These are phyloP conservation scores for Carex sylvatica DNA, from an alignment of 202 grass and related monocot genomes.

Conservation along the genomic window DNA sequence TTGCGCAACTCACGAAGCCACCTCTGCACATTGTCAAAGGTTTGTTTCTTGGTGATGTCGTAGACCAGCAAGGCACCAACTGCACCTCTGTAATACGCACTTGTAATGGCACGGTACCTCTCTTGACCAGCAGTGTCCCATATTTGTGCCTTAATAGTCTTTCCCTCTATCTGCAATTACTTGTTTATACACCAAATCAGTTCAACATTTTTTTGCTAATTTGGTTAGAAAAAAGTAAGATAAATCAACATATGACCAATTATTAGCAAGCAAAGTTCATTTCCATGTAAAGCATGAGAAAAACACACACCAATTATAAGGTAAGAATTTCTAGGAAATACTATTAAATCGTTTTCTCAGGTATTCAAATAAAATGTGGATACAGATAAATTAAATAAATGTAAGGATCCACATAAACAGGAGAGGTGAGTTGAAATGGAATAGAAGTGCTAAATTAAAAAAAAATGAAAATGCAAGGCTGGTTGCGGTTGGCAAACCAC, in stretches of 20 bases:
- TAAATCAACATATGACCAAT: neutral
- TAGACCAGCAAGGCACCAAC: conserved; percentile 81
- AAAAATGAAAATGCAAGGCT: conserved; percentile 14
- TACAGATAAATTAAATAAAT: neutral
- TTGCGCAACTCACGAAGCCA: conserved; percentile 76
- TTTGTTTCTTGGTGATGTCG: conserved; percentile 75
- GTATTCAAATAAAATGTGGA: neutral
- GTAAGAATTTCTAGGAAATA: neutral
- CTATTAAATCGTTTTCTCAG: neutral
- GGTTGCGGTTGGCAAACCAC: conserved; percentile 22
- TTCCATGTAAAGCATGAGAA: neutral
- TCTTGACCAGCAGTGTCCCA: conserved; percentile 86
- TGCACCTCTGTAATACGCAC: conserved; percentile 66
- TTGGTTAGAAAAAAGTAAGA: neutral
- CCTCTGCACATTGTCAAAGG: conserved; percentile 65
- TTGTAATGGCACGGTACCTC: conserved; percentile 82
- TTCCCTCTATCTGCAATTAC: conserved; percentile 58
- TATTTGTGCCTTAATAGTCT: conserved; percentile 78
- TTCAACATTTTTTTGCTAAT: neutral
- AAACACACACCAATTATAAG: neutral
- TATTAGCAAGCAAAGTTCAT: neutral
- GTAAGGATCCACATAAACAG: neutral
- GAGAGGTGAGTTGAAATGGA: neutral
- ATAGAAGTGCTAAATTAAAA: neutral
- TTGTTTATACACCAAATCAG: conserved; percentile 5